Evolutionary conservation across 306 rosid genomes (phyloP), one percentile per base, ranked within the genome.

Genomic region (Prunus persica): DNA sequence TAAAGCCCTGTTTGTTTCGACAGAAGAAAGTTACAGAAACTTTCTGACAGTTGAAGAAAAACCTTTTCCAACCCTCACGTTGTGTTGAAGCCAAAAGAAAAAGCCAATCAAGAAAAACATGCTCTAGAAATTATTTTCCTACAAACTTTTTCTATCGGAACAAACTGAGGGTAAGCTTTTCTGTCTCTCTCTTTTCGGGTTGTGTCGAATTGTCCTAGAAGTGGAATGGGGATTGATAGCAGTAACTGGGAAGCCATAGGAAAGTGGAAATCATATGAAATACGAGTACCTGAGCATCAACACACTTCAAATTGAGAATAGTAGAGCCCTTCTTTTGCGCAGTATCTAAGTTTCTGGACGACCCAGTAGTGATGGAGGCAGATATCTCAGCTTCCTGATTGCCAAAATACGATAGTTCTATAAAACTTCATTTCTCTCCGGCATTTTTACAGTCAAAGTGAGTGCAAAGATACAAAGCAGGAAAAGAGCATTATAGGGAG

Each of bases 281-380:
- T 61, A 66, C 78, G 47, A 56, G 45, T 79, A 92, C 98, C 98
- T 93, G 95, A 65, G 89, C 97, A 84, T 95, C 97, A 1, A 87
- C 88, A 76, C 98, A 95, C 83, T 95, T 92, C 87, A 95, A 83
- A 77, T 90, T 95, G 80, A 95, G 96, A 77, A 95, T 92, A 15
- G 93, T 87, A 57, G 97, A 95, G 71, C 98, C 98, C 80, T 75
- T 89, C 87, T 79, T 92, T 69, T 92, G 96, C 68, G 98, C 97
- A 66, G 89, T 82, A 51, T 95, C 97, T 82, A 95, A 81, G 80
- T 86, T 92, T 69, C 98, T 83, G 4, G 91, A 85, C 1, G 92
- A 88, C 16, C 97, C 97, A 4, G 93, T 85, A 60, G 85, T 84
- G 75, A 95, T 92, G 79, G 98, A 95, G 78, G 86, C 89, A 8